Evolutionary conservation across 106 monocot genomes (phyloP), one percentile per base, ranked within the genome.

Genomic region (Allium sativum): DNA sequence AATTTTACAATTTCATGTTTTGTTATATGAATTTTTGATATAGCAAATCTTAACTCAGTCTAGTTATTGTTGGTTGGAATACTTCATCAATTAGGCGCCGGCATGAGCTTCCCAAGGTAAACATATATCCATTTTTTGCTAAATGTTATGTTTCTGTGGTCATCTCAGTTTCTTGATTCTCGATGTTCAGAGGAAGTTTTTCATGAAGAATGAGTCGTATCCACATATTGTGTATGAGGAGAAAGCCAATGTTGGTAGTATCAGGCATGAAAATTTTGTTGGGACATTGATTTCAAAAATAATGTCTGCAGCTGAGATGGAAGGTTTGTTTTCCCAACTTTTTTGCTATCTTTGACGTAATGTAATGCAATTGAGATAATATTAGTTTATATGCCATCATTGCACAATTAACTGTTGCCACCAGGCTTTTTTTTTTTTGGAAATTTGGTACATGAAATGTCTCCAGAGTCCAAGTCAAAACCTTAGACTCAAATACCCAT

Each of bases 31-130:
- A 45, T 18, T 62, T 13, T 9, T 61, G 42, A 18, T 59, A 12
- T 50, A 15, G 52, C 19, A 10, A 10, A 14, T 40, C 70, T 84
- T 96, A 72, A 87, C 87, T 72, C 58, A 46, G 44, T 60, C 48
- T 64, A 96, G 95, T 76, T 21, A 69, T 90, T 77, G 95, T 95
- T 77, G 95, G 95, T 21, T 69, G 95, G 84, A 84, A 74, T 56
- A 96, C 90, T 53, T 84, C 95, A 21, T 90, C 87, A 12, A 90
- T 96, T 21, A 81, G 84, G 21, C 75, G 40, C 40, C 69, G 76
- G 42, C 55, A 77, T 72, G 95, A 96, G 48, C 77, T 82, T 55
- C 95, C 90, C 8, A 87, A 95, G 84, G 95, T 95, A 69, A 66
- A 53, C 0, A 43, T 53, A 51, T 15, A 13, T 8, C n/a, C 12